Evolutionary conservation across 306 rosid species (phyloP).

Genomic region (Canavalia ensiformis): DNA sequence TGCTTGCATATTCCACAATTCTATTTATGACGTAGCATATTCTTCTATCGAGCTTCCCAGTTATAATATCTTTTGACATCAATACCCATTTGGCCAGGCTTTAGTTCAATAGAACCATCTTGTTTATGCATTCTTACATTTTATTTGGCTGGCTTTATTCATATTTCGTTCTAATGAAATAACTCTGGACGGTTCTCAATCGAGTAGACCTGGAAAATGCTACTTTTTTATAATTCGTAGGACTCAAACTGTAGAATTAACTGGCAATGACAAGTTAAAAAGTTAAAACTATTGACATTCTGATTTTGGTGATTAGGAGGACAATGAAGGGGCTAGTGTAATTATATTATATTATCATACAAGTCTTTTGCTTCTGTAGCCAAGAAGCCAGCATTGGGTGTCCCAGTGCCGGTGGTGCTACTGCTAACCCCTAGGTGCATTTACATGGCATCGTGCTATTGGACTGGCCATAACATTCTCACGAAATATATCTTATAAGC

Average conservation of each 20-base stretch:
- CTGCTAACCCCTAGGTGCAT: no score
- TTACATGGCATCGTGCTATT: no score
- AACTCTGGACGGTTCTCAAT: background rate
- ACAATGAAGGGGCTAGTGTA: no score
- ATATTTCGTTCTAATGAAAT: background rate
- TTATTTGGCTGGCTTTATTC: background rate
- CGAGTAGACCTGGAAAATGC: no score
- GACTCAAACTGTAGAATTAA: background rate
- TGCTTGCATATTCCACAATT: slow-evolving; percentile 36
- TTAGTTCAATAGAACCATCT: slow-evolving; percentile 40
- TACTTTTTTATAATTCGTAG: background rate
- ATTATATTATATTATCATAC: no score
- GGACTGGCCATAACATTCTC: no score
- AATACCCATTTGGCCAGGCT: slow-evolving; percentile 17
- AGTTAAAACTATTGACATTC: background rate
- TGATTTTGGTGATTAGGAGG: no score
- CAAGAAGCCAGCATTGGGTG: no score
- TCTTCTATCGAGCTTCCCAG: slow-evolving; percentile 28
- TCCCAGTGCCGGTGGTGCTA: no score
- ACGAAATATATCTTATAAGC: no score
- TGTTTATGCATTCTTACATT: slow-evolving; percentile 5
- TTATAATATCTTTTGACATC: slow-evolving; percentile 29
- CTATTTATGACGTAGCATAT: slow-evolving; percentile 35
- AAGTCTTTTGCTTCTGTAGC: no score
- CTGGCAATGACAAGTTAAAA: background rate